Percentiles rank a stretch among this genome's conserved stretches.
Evolutionary conservation across 1,284 basidiomycete genomes (phyloP).

Genomic region (Fomitopsis pinicola): DNA sequence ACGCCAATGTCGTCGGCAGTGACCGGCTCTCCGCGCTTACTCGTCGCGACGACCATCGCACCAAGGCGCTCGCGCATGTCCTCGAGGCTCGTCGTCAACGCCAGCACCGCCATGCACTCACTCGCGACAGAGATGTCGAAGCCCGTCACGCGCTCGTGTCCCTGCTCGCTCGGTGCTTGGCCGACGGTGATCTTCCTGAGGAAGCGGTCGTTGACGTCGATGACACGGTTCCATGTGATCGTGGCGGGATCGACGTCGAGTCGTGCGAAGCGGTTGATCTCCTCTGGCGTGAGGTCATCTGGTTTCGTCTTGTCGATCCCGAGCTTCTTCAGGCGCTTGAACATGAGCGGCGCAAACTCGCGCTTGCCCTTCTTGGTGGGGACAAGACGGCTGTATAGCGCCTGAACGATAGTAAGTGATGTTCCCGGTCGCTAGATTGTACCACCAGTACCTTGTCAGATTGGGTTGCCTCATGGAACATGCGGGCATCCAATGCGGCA

Average conservation of each 20-base stretch:
- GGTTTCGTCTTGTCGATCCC: constrained; percentile 96
- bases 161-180: constrained; percentile 87
- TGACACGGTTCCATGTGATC: constrained; percentile 97
- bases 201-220: constrained; percentile 97
- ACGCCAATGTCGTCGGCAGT: constrained; percentile 98
- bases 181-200: constrained; percentile 94
- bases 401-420: constrained; percentile 32
- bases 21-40: constrained; percentile 86
- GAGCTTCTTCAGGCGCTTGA: constrained; percentile 92
- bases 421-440: neutral
- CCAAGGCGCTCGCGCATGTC: constrained; percentile 95
- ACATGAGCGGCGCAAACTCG: constrained; percentile 94
- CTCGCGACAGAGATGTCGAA: constrained; percentile 98
- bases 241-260: constrained; percentile 90
- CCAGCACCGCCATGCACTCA: constrained; percentile 98
- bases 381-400: constrained; percentile 88
- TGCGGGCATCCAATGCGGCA: constrained; percentile 94
- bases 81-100: constrained; percentile 80
- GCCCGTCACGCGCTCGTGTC: constrained; percentile 83
- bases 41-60: constrained; percentile 96
- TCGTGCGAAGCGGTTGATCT: constrained; percentile 86
- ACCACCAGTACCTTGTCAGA: constrained; percentile 70
- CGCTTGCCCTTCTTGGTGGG: constrained; percentile 94
- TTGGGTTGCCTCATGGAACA: constrained; percentile 98
- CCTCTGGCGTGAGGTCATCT: constrained; percentile 89